Evolutionary conservation across 202 grass and related monocot species (phyloP).

Genomic region (Brachypodium distachyon): DNA sequence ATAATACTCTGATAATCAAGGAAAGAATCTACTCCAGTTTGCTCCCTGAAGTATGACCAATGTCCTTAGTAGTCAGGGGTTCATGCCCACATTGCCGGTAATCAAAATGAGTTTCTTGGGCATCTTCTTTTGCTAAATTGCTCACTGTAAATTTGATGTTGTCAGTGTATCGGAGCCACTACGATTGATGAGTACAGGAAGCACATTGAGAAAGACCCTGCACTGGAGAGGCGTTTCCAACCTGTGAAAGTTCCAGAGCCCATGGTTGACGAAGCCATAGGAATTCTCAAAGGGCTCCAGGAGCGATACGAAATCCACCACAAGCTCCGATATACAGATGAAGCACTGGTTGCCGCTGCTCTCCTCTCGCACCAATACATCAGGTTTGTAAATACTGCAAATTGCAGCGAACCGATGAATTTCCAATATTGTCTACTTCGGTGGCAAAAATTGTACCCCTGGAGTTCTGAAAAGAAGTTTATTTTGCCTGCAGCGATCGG

Average conservation of each 20-base stretch:
- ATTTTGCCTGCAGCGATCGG: constrained; percentile 36
- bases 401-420: too few species aligned
- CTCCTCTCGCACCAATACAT: not conserved
- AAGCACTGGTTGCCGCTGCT: not conserved
- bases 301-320: constrained; percentile 6
- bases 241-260: constrained; percentile 60
- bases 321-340: not conserved
- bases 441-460: too few species aligned
- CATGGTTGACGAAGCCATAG: not conserved
- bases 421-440: too few species aligned
- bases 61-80: too few species aligned
- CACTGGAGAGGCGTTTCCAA: constrained; percentile 64
- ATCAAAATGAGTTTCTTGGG: not conserved
- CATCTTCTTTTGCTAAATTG: not conserved
- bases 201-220: constrained; percentile 68
- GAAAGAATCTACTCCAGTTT: too few species aligned
- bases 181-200: constrained; percentile 74
- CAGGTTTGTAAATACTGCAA: constrained; percentile 6
- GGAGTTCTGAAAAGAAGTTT: not conserved
- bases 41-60: not conserved
- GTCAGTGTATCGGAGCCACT: constrained; percentile 69
- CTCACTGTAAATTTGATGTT: not conserved
- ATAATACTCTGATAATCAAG: too few species aligned
- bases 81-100: too few species aligned
- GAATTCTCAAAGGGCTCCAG: not conserved